phyloP scores from a whole-genome alignment of 768 basidiomycete genomes.

The Kwoniella heveanensis region DNA sequence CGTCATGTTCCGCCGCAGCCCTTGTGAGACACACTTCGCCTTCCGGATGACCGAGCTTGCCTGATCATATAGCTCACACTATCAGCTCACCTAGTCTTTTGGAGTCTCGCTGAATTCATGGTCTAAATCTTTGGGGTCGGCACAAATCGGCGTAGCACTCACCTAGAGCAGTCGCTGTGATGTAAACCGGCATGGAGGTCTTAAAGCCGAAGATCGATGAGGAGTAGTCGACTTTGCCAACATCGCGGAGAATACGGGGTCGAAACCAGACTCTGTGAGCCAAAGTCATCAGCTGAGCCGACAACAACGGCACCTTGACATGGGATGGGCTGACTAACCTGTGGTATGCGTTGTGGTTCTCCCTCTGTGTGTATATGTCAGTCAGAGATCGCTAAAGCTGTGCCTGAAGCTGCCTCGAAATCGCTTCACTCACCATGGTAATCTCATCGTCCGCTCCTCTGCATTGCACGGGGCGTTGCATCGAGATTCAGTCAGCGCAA shows the following conservation, averaged over 20 bases:
- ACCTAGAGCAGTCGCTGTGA: slow-evolving; percentile 60
- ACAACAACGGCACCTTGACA: no score
- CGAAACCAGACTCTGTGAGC: slow-evolving; percentile 82
- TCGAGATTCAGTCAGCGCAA: no score
- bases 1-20: slow-evolving; percentile 76
- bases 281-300: no score
- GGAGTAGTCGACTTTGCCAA: slow-evolving; percentile 78
- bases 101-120: not conserved
- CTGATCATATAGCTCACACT: slow-evolving; percentile 7
- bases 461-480: not conserved
- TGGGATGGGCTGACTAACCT: slow-evolving; percentile 64
- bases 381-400: no score
- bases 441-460: slow-evolving; percentile 75
- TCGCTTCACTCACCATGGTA: slow-evolving; percentile 67
- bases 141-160: not conserved
- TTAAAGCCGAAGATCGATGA: slow-evolving; percentile 77
- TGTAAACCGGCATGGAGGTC: slow-evolving; percentile 77
- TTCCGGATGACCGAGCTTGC: slow-evolving; percentile 90
- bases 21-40: slow-evolving; percentile 89
- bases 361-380: slow-evolving; percentile 62
- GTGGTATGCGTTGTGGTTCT: slow-evolving; percentile 90
- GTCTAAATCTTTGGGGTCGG: slow-evolving; percentile 10
- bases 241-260: slow-evolving; percentile 80
- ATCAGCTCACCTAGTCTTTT: not conserved
- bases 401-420: no score